Base-by-base conservation (phyloP, 805 yeast species). In the Tetrapisispora arboricola region DNA sequence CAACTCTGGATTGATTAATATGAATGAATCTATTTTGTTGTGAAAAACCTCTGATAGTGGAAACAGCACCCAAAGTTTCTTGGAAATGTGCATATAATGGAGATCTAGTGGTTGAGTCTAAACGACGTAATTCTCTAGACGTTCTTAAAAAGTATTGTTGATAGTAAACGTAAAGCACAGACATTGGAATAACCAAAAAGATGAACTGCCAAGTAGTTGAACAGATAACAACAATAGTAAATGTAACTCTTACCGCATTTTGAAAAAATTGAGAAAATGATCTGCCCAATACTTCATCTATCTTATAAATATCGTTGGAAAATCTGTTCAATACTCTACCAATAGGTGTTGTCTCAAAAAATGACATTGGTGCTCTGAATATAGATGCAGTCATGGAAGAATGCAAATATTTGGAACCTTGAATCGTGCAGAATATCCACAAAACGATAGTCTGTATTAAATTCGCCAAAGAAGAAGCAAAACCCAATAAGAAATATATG, bases 301-400 rank as follows among this genome's bases (percentile, higher is more conserved):
- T 77, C 59, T 84, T 84, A 64, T 84, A 84, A 40, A 88, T 75
- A 68, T 88, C 97, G 59, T 78, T 87, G 3, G 96, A 84, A 60
- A 88, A 88, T 59, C 97, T 71, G 67, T 88, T 88, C 60, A 87
- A 67, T 43, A 88, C 76, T 65, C 97, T 75, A 28, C 97, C 97
- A 48, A 87, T 78, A 42, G 96, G 97, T 0, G 97, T 88, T 1
- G 95, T 86, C 63, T 88, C 97, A 57, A 88, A 88, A 60, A 90
- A 88, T 25, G 85, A 73, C 96, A 88, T 90, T 46, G 96, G 96
- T 0, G 96, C 92, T 49, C 88, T 72, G 44, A 90, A 63, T 12
- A 88, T 92, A 41, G 73, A 57, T 28, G 63, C 62, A 4, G 88
- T 77, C 96, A 88, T 86, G 15, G 65, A 62, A 45, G 78, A 72